Base-by-base conservation (phyloP, 1,284 basidiomycete species). In the Cutaneotrichosporon daszewskae region DNA sequence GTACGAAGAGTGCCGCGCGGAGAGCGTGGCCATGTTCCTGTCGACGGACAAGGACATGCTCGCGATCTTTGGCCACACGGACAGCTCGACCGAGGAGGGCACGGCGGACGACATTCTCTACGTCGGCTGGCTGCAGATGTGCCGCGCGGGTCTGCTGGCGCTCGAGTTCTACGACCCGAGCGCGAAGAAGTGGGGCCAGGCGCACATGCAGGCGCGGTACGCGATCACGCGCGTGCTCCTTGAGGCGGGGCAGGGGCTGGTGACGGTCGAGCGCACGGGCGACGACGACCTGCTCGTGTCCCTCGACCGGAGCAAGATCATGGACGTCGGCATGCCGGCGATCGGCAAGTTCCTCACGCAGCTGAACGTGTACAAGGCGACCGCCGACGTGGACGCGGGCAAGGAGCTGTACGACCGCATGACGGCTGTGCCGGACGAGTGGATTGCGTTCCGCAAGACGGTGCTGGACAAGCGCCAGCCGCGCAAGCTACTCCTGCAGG, bases 151-250 rank as follows among this genome's bases (percentile, higher is more conserved):
- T 47, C 68, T 90, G 17, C 77, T 82, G 32, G 86, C 80, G 2
- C 75, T 91, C 32, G 85, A 89, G 66, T 87, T 76, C 65, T 91
- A 85, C 54, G 85, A 91, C 60, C 86, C 87, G 20, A 73, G 71
- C 22, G 84, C 80, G 8, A 74, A 80, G 66, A 87, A 87, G 68
- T 87, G 89, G 59, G 85, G 87, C 16, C 87, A 90, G 62, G 87
- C 87, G n/a, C 87, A 90, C 62, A 90, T 90, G 87, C 86, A 53
- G 40, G 51, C 51, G n/a, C 51, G 51, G 14, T 41, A 53, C 35
- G 51, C 47, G 10, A 49, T 53, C 32, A 29, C 38, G 8, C 44
- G 40, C 28, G 45, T 46, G 8, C 37, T 53, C 24, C 47, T 49
- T 24, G 46, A 48, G 1, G 43, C 50, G 2, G 45, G 45, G n/a